Conservation (phyloP, 495 filamentous ascomycete genomes). For the Penicillium pancosmium region DNA sequence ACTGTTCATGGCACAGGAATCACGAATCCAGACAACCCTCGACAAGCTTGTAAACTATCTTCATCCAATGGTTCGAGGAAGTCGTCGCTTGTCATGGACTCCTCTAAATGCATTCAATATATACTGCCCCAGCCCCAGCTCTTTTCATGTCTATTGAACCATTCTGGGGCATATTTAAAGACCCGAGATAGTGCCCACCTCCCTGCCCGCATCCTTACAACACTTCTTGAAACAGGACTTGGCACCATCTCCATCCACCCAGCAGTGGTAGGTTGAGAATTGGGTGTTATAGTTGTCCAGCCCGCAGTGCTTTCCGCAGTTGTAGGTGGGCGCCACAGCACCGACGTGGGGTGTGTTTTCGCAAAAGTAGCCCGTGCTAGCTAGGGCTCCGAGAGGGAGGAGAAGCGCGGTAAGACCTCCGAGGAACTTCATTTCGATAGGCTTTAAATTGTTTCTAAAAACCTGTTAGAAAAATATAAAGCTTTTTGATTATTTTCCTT, state of each 20-base stretch:
- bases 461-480: not conserved
- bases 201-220: not conserved
- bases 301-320: constrained; percentile 3
- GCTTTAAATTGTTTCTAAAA: not conserved
- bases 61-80: too few relatives aligned
- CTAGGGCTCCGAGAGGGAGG: constrained; percentile 2
- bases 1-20: too few relatives aligned
- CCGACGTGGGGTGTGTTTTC: constrained; percentile 7
- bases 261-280: not conserved
- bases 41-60: too few relatives aligned
- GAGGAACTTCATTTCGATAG: not conserved
- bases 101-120: too few relatives aligned
- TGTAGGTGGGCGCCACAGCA: constrained; percentile 1
- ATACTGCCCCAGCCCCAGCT: too few relatives aligned
- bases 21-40: too few relatives aligned
- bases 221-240: constrained; percentile 8
- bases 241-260: constrained; percentile 1
- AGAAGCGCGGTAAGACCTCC: not conserved
- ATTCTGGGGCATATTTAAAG: too few relatives aligned
- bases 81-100: too few relatives aligned
- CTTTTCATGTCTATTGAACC: too few relatives aligned
- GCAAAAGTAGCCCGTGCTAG: constrained; percentile 2
- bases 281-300: not conserved
- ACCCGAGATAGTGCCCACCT: not conserved
- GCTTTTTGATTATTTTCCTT: not conserved